Evolutionary conservation across 148 eudicot genomes (phyloP).

Genomic region (Cornus suecica): DNA sequence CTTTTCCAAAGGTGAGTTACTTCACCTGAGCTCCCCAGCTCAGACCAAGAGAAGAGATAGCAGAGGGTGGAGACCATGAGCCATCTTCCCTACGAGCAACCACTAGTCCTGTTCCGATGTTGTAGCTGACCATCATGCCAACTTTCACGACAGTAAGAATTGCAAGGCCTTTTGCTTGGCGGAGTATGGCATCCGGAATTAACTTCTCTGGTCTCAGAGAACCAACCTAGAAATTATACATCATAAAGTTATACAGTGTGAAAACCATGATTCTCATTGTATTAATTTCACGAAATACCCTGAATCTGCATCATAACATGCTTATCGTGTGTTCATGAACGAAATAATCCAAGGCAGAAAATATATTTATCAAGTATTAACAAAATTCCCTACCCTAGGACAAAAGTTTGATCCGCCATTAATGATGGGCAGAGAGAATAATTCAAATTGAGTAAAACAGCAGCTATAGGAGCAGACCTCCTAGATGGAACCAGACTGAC

Average conservation of each 20-base stretch:
- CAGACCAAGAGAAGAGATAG: conserved; percentile 60
- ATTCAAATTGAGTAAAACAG: too few species aligned
- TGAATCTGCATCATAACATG: too few species aligned
- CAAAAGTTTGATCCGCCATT: too few species aligned
- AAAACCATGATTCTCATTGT: neutral
- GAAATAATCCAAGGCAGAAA: too few species aligned
- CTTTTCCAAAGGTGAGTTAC: neutral
- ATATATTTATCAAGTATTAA: too few species aligned
- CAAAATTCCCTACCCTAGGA: too few species aligned
- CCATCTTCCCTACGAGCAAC: conserved; percentile 63
- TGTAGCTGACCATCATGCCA: conserved; percentile 56
- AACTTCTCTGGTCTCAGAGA: conserved; percentile 43
- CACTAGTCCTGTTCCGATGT: conserved; percentile 62
- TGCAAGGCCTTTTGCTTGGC: conserved; percentile 68
- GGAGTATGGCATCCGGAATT: conserved; percentile 60
- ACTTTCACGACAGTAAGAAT: conserved; percentile 64
- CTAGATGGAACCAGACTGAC: too few species aligned
- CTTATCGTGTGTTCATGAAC: too few species aligned
- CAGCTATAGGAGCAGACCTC: too few species aligned
- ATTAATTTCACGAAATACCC: too few species aligned
- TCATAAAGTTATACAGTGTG: neutral
- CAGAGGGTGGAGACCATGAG: conserved; percentile 70
- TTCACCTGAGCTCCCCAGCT: conserved; percentile 78
- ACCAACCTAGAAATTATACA: conserved; percentile 34
- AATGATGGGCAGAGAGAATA: too few species aligned